Conservation (phyloP, 192 early-diverging fungal species). For the Haplosporangium gracile region DNA sequence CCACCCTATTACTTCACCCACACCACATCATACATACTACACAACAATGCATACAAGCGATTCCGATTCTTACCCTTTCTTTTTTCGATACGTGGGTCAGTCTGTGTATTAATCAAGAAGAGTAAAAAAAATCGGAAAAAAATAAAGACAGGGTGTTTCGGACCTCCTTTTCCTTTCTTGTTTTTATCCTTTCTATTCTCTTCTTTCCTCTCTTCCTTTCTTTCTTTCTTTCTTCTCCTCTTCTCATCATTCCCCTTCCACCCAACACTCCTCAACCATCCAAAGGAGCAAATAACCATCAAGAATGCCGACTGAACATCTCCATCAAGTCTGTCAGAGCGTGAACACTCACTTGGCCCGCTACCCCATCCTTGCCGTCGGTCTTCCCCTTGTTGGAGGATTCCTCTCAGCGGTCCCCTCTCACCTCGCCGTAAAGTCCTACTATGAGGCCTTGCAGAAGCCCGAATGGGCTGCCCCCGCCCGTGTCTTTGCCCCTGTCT, state of each 20-base stretch:
- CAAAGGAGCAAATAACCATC: too few species aligned
- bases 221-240: neutral
- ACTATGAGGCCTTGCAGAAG: conserved; percentile 22
- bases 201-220: conserved; percentile 6
- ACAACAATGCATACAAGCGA: neutral
- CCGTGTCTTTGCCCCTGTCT: conserved; percentile 29
- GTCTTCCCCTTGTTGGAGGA: conserved; percentile 44
- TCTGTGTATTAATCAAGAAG: neutral
- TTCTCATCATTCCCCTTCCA: too few species aligned
- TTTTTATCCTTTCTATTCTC: neutral
- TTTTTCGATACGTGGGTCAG: neutral
- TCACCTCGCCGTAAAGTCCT: conserved; percentile 19
- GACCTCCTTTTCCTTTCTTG: conserved; percentile 1
- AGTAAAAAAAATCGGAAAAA: neutral
- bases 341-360: conserved; percentile 50
- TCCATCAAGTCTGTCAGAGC: conserved; percentile 36
- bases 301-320: conserved; percentile 32
- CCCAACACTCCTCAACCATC: too few species aligned
- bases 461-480: conserved; percentile 41
- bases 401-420: conserved; percentile 46
- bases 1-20: neutral
- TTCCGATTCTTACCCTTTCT: conserved; percentile 3
- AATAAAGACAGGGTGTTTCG: neutral
- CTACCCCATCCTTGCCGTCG: conserved; percentile 47
- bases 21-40: neutral